Evolutionary conservation across 2,329 filamentous ascomycete genomes (phyloP).

Genomic region (Colletotrichum costaricense): DNA sequence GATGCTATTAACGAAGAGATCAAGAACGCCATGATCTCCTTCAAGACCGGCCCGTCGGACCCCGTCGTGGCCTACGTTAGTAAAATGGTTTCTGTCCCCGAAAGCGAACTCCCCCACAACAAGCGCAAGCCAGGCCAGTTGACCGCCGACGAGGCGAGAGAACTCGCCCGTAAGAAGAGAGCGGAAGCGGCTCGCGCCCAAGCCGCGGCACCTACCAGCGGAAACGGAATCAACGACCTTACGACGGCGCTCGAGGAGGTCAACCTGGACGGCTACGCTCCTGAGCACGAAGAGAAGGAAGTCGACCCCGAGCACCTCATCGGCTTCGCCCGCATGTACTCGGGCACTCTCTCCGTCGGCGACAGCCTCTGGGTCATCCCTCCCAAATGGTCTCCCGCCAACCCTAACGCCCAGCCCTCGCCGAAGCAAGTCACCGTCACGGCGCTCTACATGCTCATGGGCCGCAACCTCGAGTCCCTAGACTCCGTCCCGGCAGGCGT

Average conservation of each 20-base stretch:
- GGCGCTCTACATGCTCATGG: conserved; percentile 96
- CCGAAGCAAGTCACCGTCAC: conserved; percentile 87
- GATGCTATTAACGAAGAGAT: conserved; percentile 76
- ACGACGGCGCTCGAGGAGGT: conserved; percentile 70
- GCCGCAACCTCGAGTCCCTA: conserved; percentile 84
- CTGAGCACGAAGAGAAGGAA: conserved; percentile 64
- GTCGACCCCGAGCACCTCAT: conserved; percentile 88
- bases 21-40: conserved; percentile 84
- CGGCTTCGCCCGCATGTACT: conserved; percentile 94
- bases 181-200: conserved; percentile 88
- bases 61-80: conserved; percentile 95
- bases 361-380: conserved; percentile 92
- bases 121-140: conserved; percentile 78
- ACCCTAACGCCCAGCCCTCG: conserved; percentile 76
- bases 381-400: conserved; percentile 90
- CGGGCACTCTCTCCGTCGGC: conserved; percentile 87
- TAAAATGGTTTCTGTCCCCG: conserved; percentile 96
- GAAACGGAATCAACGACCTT: conserved; percentile 65
- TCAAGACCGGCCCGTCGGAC: conserved; percentile 75
- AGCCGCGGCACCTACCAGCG: conserved; percentile 60
- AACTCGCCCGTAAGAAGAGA: conserved; percentile 87
- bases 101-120: conserved; percentile 91
- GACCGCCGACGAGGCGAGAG: conserved; percentile 89
- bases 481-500: conserved; percentile 90
- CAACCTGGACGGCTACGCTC: conserved; percentile 65